These are phyloP conservation scores for Hypocreales sp. DNA, from an alignment of 2,329 filamentous ascomycete species.

Conservation along the genomic window DNA sequence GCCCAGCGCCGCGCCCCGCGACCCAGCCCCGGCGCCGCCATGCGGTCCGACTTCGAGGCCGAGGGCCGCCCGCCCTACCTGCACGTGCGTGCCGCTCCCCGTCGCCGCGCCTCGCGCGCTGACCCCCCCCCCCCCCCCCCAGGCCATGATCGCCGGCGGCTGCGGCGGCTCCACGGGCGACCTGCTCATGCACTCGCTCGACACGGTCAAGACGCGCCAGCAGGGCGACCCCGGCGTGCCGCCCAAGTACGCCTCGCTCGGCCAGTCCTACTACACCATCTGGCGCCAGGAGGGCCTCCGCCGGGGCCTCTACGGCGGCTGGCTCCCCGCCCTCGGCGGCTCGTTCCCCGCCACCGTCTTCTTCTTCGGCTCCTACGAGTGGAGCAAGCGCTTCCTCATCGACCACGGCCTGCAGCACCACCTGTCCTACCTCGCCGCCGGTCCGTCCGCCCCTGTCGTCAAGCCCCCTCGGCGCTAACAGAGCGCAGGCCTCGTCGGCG, in stretches of 20 bases:
- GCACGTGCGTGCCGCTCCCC: slow-evolving; percentile 17
- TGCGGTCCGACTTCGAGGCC: slow-evolving; percentile 23
- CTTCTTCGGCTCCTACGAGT: slow-evolving; percentile 96
- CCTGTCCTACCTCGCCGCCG: slow-evolving; percentile 72
- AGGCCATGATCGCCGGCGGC: slow-evolving; percentile 94
- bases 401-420: slow-evolving; percentile 71
- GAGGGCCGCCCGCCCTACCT: slow-evolving; percentile 28
- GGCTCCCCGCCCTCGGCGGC: slow-evolving; percentile 75
- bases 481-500: slow-evolving; percentile 66
- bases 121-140: not conserved
- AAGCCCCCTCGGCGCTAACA: slow-evolving; percentile 1
- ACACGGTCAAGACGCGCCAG: slow-evolving; percentile 96
- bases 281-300: slow-evolving; percentile 79
- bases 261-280: slow-evolving; percentile 84
- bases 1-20: slow-evolving; percentile 12
- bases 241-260: slow-evolving; percentile 81
- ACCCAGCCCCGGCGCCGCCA: no score
- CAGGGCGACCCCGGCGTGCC: slow-evolving; percentile 91
- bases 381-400: slow-evolving; percentile 78
- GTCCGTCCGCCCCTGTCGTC: slow-evolving; percentile 25
- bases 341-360: slow-evolving; percentile 88
- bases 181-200: slow-evolving; percentile 96
- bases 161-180: slow-evolving; percentile 87
- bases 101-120: not conserved
- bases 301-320: slow-evolving; percentile 84